Evolutionary conservation across 139 green algal species (phyloP), one percentile per base, ranked within the genome.

Genomic region (Zygnema cylindricum): DNA sequence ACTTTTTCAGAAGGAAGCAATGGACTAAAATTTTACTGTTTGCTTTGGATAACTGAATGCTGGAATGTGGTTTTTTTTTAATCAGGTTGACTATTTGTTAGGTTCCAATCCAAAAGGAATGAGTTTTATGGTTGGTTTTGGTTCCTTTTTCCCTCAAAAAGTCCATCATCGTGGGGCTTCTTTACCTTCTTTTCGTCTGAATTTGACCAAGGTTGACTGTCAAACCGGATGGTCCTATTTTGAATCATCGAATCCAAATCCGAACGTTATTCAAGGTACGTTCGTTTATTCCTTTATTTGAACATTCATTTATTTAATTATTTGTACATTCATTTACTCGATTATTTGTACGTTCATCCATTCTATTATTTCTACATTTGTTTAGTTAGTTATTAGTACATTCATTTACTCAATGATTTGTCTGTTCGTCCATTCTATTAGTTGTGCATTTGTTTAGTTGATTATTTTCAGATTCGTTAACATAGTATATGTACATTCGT

Each of bases 111-210:
- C 86, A 54, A 33, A n/a, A 36, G 76, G 77, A 33, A 36, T 90
- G 77, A 89, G 79, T 40, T 90, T 88, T 41, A 90, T 90, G 86
- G 86, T 90, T 35, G 86, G 86, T 0, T 89, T 63, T 36, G n/a
- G 23, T 32, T 30, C 54, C 35, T 63, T 36, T 25, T 90, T 63
- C 43, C 86, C 86, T 22, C 36, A 81, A n/a, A 25, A 1, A 35
- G 86, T 90, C 35, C 86, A 90, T 81, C 86, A 90, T 49, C 36
- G 86, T 22, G 86, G 79, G 0, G 86, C 86, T 33, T 90, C 86
- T 25, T 23, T 63, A 7, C 78, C 78, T 25, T 55, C 78, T 38
- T 78, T 86, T 63, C 30, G 23, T 35, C 11, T 16, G 42, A 30
- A 82, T 71, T n/a, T n/a, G 2, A 87, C 55, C 7, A 2, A 43